Evolutionary conservation across 768 basidiomycete species (phyloP).

Genomic region (Mycena belliarum): DNA sequence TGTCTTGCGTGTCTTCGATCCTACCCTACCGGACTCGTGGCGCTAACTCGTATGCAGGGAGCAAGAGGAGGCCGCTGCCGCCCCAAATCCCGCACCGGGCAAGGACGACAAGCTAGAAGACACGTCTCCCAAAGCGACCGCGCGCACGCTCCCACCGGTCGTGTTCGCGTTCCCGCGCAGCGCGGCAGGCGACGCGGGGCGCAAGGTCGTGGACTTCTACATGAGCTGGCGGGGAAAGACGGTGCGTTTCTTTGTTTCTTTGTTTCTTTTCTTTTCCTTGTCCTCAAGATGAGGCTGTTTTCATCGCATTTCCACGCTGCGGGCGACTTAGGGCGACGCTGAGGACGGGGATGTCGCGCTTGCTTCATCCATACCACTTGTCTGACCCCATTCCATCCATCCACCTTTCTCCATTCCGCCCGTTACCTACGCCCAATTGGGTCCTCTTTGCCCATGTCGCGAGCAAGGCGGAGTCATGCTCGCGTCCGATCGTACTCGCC

Average conservation of each 20-base stretch:
- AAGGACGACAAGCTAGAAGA: neutral
- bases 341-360: too few species aligned
- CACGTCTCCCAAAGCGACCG: neutral
- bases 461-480: too few species aligned
- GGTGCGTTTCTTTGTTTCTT: constrained; percentile 23
- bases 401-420: too few species aligned
- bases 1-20: neutral
- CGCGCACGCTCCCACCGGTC: constrained; percentile 30
- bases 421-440: too few species aligned
- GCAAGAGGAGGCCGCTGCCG: neutral
- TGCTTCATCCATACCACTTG: too few species aligned
- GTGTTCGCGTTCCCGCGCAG: constrained; percentile 42
- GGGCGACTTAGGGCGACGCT: too few species aligned
- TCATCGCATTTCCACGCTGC: too few species aligned
- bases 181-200: constrained; percentile 37
- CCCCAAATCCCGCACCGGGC: too few species aligned
- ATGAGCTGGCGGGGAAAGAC: constrained; percentile 50
- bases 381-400: too few species aligned
- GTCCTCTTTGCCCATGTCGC: too few species aligned
- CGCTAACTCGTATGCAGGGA: neutral
- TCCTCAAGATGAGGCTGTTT: too few species aligned
- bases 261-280: neutral
- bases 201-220: constrained; percentile 50
- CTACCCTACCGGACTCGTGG: neutral
- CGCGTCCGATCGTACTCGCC: too few species aligned